Base-by-base conservation (phyloP, 2,329 filamentous ascomycete genomes). In the Microcera coccophila region DNA sequence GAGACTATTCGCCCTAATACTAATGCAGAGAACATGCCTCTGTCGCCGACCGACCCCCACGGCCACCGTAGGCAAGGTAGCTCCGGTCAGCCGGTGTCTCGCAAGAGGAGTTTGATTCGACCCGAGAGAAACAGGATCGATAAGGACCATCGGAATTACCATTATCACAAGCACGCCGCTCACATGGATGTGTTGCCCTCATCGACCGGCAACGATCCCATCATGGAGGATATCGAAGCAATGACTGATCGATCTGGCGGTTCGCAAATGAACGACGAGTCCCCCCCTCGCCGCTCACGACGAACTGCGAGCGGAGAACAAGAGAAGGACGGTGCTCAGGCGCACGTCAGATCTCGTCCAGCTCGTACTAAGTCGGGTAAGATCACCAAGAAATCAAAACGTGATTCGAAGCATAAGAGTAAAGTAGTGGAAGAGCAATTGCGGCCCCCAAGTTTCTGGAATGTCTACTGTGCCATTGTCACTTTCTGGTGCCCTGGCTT, bases 401-500 rank as follows among this genome's bases (percentile, higher is more conserved):
- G 59, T 17, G 72, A 73, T 47, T 62, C 66, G 49, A 69, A 72
- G 20, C 75, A 75, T 8, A 78, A 76, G 59, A 74, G 71, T 35
- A 68, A 74, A 39, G 67, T 71, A 50, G 72, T 75, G 4, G 75
- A 79, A 38, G 78, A 88, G 59, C 79, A 81, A 44, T 75, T 88
- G 38, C 79, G 82, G 2, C 88, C 91, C 2, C 90, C 89, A 0
- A 95, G 87, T 60, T 67, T 94, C 28, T 98, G 93, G 93, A 94
- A 90, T 58, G 84, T 94, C 4, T 98, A 98, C 71, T 98, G 93
- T 67, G 85, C 87, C 36, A 80, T 95, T 50, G 71, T 98, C 53
- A 98, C 93, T 0, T 96, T 97, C 60, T 97, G 93, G 90, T 86
- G 82, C 44, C 93, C 93, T 1, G 84, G 90, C 62, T 86, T 91